phyloP scores from a whole-genome alignment of 2,329 filamentous ascomycete species.

The Dothidotthia symphoricarpi region DNA sequence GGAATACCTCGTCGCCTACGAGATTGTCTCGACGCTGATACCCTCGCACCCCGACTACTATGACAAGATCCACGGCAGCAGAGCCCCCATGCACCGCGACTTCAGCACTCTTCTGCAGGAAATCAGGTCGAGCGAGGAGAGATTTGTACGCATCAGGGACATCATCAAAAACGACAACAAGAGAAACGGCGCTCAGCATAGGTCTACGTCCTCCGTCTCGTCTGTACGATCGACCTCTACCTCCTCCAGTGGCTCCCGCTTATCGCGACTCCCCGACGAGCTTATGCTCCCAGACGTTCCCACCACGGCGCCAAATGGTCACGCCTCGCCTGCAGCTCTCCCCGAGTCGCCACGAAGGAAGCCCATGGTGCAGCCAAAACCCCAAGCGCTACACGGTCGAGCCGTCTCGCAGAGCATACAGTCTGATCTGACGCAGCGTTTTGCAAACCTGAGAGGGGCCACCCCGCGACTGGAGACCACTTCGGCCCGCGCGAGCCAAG shows the following conservation, averaged over 20 bases:
- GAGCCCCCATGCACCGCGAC: constrained; percentile 49
- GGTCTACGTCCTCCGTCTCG: constrained; percentile 12
- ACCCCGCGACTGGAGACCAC: constrained; percentile 22
- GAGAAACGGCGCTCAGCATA: constrained; percentile 54
- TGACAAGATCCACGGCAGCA: constrained; percentile 59
- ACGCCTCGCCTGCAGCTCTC: constrained; percentile 16
- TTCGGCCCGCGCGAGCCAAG: constrained; percentile 22
- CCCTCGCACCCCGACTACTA: constrained; percentile 71
- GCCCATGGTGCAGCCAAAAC: constrained; percentile 62
- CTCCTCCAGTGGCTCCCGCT: too few relatives aligned
- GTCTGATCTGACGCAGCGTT: constrained; percentile 38
- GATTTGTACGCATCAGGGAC: constrained; percentile 49
- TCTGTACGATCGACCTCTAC: too few relatives aligned
- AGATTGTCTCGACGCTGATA: constrained; percentile 74
- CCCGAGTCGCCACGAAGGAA: constrained; percentile 27
- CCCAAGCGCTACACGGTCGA: constrained; percentile 64
- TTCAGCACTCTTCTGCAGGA: constrained; percentile 40
- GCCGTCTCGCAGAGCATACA: constrained; percentile 46
- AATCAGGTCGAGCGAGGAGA: constrained; percentile 40
- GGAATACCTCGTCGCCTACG: constrained; percentile 79
- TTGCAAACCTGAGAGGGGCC: constrained; percentile 36
- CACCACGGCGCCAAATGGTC: constrained; percentile 17
- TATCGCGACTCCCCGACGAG: constrained; percentile 25
- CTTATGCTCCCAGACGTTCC: constrained; percentile 38
- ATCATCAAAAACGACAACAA: constrained; percentile 54